Conservation (phyloP, 805 yeast genomes). For the Priceomyces melissophilus region DNA sequence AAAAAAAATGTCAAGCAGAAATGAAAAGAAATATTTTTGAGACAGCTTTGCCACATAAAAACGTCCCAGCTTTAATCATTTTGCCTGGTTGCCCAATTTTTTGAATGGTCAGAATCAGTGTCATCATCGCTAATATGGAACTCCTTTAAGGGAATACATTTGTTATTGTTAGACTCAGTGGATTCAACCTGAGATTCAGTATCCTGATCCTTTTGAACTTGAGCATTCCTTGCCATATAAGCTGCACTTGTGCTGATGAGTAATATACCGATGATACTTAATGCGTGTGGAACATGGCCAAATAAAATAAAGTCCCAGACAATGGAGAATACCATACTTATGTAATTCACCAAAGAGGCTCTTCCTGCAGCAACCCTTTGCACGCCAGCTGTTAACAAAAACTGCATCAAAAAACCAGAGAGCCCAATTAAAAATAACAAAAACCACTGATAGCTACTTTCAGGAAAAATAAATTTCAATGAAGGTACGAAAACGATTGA, state of each 20-base stretch:
- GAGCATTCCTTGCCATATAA: conserved; percentile 51
- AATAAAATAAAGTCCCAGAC: conserved; percentile 71
- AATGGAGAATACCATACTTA: conserved; percentile 75
- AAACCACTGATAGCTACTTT: conserved; percentile 61
- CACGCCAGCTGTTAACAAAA: conserved; percentile 73
- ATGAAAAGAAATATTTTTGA: too few species aligned
- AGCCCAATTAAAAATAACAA: conserved; percentile 61
- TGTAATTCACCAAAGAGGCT: conserved; percentile 70
- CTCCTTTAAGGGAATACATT: conserved; percentile 22
- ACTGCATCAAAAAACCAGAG: conserved; percentile 82
- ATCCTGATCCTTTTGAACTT: conserved; percentile 1
- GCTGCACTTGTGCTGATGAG: conserved; percentile 67
- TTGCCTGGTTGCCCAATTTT: too few species aligned
- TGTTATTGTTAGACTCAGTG: conserved; percentile 6
- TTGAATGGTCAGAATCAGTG: conserved; percentile 6
- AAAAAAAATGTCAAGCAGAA: too few species aligned
- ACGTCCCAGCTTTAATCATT: too few species aligned
- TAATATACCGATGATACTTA: conserved; percentile 66
- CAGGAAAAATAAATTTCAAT: conserved; percentile 58
- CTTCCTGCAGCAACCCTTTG: conserved; percentile 77
- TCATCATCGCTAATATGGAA: conserved; percentile 28
- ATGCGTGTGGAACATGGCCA: conserved; percentile 66
- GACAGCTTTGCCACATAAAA: too few species aligned
- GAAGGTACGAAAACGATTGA: conserved; percentile 57
- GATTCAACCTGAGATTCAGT: conserved; percentile 6